Evolutionary conservation across 2,329 filamentous ascomycete species (phyloP).

Genomic region (Zasmidium angulare): DNA sequence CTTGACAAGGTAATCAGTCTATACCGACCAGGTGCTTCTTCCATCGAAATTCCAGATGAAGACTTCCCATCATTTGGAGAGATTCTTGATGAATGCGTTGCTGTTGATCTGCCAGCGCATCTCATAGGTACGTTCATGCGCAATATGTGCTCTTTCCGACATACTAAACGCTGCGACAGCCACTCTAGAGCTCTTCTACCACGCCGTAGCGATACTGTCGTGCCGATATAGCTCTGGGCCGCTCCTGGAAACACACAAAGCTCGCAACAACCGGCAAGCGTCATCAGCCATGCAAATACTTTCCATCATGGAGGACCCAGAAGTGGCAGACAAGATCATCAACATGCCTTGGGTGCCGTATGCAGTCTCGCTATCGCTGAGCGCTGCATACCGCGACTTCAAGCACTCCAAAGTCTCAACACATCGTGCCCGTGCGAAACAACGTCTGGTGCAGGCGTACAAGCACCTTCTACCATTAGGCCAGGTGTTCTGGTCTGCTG

Average conservation of each 20-base stretch:
- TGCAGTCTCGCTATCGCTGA: constrained; percentile 9
- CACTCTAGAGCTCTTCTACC: constrained; percentile 11
- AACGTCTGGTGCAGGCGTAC: constrained; percentile 1
- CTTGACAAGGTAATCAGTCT: constrained; percentile 12
- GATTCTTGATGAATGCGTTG: constrained; percentile 6
- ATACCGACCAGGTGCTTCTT: constrained; percentile 3
- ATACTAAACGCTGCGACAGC: too few species aligned
- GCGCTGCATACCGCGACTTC: constrained; percentile 10
- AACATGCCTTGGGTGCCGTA: constrained; percentile 12
- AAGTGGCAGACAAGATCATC: background rate
- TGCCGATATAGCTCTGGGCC: constrained; percentile 4
- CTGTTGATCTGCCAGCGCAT: constrained; percentile 3
- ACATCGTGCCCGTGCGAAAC: constrained; percentile 5
- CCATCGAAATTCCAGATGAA: constrained; percentile 7
- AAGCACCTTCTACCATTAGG: constrained; percentile 2
- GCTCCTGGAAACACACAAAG: background rate
- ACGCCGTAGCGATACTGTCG: constrained; percentile 7
- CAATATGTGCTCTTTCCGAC: too few species aligned
- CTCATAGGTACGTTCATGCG: background rate
- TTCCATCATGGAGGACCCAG: constrained; percentile 9
- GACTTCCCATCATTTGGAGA: constrained; percentile 15
- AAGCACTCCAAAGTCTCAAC: constrained; percentile 7
- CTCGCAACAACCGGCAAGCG: constrained; percentile 10
- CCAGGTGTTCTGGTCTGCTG: constrained; percentile 11
- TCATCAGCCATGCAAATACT: constrained; percentile 13